Evolutionary conservation across 2,329 filamentous ascomycete species (phyloP), one percentile per base, ranked within the genome.

Genomic region (Aulographum hederae): DNA sequence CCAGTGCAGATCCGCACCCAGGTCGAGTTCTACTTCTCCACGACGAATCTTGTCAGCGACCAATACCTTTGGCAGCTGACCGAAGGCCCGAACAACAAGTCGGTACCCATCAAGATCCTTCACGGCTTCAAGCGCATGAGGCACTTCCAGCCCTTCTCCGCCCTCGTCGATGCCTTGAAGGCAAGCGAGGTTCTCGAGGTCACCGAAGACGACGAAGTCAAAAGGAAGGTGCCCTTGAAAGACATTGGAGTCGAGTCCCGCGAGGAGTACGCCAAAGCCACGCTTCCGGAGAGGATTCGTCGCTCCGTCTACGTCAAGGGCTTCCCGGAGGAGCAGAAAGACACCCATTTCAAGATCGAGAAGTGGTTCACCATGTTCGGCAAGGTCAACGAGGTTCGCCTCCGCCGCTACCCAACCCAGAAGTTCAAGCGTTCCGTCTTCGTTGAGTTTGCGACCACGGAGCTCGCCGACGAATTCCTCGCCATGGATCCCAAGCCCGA

Each of bases 351-450:
- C 52, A 82, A 94, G 40, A 76, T 98, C 35, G 89, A 98, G 61
- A 73, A 73, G 38, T 94, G 92, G 63, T 93, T 95, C 53, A 65
- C 73, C 34, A 68, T 75, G 36, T 85, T 73, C 51, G 86, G 85
- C 29, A 66, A 78, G 19, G 69, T 81, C 44, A 81, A 79, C 46
- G 70, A 75, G 29, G 75, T 98, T 38, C 85, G 86, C 48, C 77
- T 98, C 39, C 81, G 91, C 43, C 82, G 89, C 41, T 64, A 63
- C 30, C 61, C 74, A 37, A 58, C 68, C 30, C 73, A 73, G 46
- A 58, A 67, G 32, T 98, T 95, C 73, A 98, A 98, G 67, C 84
- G 86, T 43, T 93, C 82, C 42, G 81, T 93, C 36, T 95, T 94
- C 50, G 81, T 93, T 41, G 86, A 94, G 55, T 98, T 95, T 53